Evolutionary conservation across 345 rosid genomes (phyloP).

Genomic region (Punica granatum): DNA sequence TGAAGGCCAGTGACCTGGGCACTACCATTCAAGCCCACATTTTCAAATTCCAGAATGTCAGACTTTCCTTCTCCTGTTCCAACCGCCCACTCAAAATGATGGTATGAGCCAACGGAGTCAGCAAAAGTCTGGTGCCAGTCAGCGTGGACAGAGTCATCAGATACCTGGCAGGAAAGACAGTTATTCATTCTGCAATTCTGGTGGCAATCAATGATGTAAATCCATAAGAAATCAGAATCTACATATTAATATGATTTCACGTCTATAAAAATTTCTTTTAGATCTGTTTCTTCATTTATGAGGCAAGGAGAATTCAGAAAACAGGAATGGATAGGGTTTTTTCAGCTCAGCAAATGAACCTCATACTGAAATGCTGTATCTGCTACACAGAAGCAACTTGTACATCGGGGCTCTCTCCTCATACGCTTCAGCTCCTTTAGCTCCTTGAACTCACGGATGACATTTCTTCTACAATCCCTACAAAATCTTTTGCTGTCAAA

Average conservation of each 20-base stretch:
- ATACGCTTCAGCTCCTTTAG: constrained; percentile 89
- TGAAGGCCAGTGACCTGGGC: constrained; percentile 59
- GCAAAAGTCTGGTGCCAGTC: constrained; percentile 78
- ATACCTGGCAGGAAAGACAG: constrained; percentile 48
- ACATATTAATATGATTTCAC: no score
- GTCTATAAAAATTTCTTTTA: neutral
- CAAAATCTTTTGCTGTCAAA: constrained; percentile 97
- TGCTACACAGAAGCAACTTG: constrained; percentile 85
- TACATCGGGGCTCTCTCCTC: constrained; percentile 81
- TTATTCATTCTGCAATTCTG: neutral
- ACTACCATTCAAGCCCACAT: constrained; percentile 61
- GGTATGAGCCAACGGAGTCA: constrained; percentile 65
- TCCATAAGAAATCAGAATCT: neutral
- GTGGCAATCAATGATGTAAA: constrained; percentile 2
- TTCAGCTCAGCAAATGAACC: constrained; percentile 26
- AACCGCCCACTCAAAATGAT: constrained; percentile 93
- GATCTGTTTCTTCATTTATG: neutral
- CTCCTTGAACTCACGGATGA: constrained; percentile 89
- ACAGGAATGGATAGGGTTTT: neutral
- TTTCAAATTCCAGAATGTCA: constrained; percentile 79
- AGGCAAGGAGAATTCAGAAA: neutral
- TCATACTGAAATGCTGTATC: constrained; percentile 79
- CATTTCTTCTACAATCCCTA: constrained; percentile 92
- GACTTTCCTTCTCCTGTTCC: constrained; percentile 87
- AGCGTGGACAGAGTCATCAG: constrained; percentile 61